Evolutionary conservation across 495 filamentous ascomycete species (phyloP), one percentile per base, ranked within the genome.

Genomic region (Echria macrotheca): DNA sequence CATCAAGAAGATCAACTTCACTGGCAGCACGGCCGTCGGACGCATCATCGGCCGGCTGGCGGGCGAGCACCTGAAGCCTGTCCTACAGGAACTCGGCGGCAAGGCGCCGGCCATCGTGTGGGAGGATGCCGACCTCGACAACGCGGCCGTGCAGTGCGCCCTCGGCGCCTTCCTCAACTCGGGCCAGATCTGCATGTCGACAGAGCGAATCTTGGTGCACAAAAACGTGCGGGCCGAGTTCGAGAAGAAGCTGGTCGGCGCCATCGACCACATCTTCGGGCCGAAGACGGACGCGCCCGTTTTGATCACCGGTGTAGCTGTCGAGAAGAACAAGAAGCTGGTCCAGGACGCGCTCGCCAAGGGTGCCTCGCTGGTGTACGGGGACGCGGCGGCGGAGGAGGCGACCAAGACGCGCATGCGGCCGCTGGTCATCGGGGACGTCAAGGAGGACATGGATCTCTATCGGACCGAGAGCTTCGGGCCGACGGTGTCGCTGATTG

Each of bases 141-240:
- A 70, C 26, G 83, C 83, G 1, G 83, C 81, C 0, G 36, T 59
- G 21, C 64, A 71, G 39, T 76, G 74, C 55, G 69, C 71, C 0
- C 44, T 72, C 4, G 80, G 79, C 2, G 69, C 77, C 3, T 79
- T 82, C 62, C 46, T 79, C 33, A 72, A 79, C 57, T 62, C 78
- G 18, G 91, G 91, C 1, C 91, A 96, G 72, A 80, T 94, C 41
- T 96, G 91, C 72, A 93, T 96, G 91, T 78, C 81, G 2, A 95
- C 89, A 0, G 91, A 96, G 70, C 81, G 85, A 21, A 87, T 96
- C 60, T 67, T 96, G 17, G 86, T 95, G 18, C 86, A 94, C 60
- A 78, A 79, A 29, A 72, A 75, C 12, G 65, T 95, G 44, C 77
- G 77, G 21, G 73, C 74, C 9, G 62, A 77, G 38, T 96, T 95